Evolutionary conservation across 345 rosid genomes (phyloP).

Genomic region (Anastatica hierochuntica): DNA sequence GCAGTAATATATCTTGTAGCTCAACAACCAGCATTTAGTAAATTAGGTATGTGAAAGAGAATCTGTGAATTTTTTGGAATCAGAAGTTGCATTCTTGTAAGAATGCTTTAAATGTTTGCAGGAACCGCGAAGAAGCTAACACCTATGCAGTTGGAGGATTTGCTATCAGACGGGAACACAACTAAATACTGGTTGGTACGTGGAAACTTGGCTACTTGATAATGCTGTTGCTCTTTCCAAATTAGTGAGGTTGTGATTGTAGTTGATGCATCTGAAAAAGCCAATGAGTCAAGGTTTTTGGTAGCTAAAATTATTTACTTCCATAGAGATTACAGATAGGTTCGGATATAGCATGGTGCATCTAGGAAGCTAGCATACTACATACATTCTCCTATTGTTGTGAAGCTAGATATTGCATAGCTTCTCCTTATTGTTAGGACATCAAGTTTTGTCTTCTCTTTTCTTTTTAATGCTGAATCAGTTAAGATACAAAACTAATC

Average conservation of each 20-base stretch:
- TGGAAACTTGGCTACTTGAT: conserved; percentile 16
- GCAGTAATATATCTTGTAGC: conserved; percentile 64
- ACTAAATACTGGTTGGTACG: conserved; percentile 89
- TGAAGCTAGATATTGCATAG: not conserved
- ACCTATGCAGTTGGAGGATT: conserved; percentile 76
- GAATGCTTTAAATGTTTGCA: conserved; percentile 20
- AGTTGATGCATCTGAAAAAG: not conserved
- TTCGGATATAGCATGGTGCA: not conserved
- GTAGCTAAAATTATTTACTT: too few relatives aligned
- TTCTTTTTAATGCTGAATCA: not conserved
- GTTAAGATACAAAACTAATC: not conserved
- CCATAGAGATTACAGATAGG: not conserved
- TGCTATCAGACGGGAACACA: conserved; percentile 63
- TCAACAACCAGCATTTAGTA: conserved; percentile 56
- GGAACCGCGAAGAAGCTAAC: conserved; percentile 63
- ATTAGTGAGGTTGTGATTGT: not conserved
- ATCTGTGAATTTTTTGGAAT: not conserved
- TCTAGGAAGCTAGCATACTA: too few relatives aligned
- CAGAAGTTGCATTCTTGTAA: not conserved
- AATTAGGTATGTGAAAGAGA: conserved; percentile 48
- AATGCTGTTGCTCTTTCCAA: not conserved
- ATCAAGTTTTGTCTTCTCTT: not conserved
- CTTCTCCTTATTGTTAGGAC: not conserved
- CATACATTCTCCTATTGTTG: too few relatives aligned
- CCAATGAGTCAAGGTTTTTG: not conserved